Percentiles rank a stretch among this genome's conserved stretches.
phyloP scores from a whole-genome alignment of 768 basidiomycete genomes.

The Mycena venus region DNA sequence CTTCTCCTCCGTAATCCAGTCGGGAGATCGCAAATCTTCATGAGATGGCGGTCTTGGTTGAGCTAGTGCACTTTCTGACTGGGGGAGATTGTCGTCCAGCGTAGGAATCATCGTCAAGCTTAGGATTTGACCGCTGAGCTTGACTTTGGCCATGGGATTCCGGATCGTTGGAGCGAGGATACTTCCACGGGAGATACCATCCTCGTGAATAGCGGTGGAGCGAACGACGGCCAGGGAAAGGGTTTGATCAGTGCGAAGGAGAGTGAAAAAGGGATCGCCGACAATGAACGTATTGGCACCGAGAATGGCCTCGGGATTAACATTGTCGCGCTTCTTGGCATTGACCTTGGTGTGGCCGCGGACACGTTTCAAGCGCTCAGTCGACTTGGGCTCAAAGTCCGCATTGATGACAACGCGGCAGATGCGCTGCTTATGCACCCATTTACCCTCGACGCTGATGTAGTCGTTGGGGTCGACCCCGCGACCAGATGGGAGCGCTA shows the following conservation, averaged over 20 bases:
- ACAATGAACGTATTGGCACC: constrained; percentile 10
- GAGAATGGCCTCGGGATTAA: constrained; percentile 1
- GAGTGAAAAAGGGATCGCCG: constrained; percentile 18
- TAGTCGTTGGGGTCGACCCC: constrained; percentile 12
- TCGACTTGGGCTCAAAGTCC: constrained; percentile 14
- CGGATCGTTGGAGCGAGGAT: not conserved
- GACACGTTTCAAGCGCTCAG: constrained; percentile 8
- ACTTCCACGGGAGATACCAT: not conserved
- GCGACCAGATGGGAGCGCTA: not conserved
- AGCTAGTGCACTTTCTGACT: not conserved
- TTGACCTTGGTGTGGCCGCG: constrained; percentile 17
- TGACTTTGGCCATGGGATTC: constrained; percentile 12
- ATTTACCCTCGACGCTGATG: constrained; percentile 7
- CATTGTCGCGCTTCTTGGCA: constrained; percentile 1
- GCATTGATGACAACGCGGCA: constrained; percentile 11
- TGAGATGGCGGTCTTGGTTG: not conserved
- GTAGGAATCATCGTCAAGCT: constrained; percentile 6
- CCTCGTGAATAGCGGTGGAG: constrained; percentile 21
- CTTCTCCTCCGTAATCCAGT: not conserved
- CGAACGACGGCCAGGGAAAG: constrained; percentile 17
- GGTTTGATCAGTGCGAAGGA: not conserved
- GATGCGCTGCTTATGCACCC: constrained; percentile 16
- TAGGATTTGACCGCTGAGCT: constrained; percentile 15
- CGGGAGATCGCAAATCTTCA: too few relatives aligned
- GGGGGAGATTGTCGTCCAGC: not conserved